Conservation (phyloP, 176 grass and related monocot genomes). For the Triticum dicoccoides region DNA sequence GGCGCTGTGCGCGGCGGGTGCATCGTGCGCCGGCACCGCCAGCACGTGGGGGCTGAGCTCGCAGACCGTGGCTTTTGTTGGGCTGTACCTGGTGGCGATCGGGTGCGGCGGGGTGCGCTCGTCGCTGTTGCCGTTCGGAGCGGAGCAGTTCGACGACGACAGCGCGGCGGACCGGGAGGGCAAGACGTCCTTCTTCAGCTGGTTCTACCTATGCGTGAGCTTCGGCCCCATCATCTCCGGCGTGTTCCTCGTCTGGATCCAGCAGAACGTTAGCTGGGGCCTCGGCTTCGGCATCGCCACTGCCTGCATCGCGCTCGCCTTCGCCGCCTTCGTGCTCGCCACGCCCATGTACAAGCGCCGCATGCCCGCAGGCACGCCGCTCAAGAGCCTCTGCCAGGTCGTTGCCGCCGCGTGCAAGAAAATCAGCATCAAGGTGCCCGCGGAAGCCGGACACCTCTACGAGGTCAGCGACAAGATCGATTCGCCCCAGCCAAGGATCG, state of each 20-base stretch:
- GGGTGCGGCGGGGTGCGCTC: conserved; percentile 65
- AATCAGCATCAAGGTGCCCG: conserved; percentile 3
- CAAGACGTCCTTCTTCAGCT: conserved; percentile 67
- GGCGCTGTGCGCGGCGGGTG: background rate
- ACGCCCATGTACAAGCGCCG: conserved; percentile 54
- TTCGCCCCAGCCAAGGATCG: conserved; percentile 33
- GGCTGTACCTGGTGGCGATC: conserved; percentile 73
- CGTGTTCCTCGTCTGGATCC: conserved; percentile 61
- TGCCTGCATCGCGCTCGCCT: conserved; percentile 57
- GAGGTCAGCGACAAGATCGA: conserved; percentile 47
- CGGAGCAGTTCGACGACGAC: conserved; percentile 72
- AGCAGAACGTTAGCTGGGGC: conserved; percentile 65
- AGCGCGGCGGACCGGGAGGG: conserved; percentile 38
- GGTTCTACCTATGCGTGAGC: conserved; percentile 72
- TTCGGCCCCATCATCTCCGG: conserved; percentile 60
- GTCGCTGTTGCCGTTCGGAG: conserved; percentile 67
- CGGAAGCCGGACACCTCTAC: conserved; percentile 40
- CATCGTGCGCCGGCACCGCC: background rate
- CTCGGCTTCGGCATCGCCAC: conserved; percentile 67
- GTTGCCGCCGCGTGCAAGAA: conserved; percentile 54
- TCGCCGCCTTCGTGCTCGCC: conserved; percentile 50
- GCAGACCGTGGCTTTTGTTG: conserved; percentile 41
- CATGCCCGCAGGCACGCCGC: conserved; percentile 53
- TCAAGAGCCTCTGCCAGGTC: conserved; percentile 60
- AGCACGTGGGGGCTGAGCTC: background rate